These are phyloP conservation scores for Fusarium poae DNA, from an alignment of 2,329 filamentous ascomycete genomes.

Conservation along the genomic window DNA sequence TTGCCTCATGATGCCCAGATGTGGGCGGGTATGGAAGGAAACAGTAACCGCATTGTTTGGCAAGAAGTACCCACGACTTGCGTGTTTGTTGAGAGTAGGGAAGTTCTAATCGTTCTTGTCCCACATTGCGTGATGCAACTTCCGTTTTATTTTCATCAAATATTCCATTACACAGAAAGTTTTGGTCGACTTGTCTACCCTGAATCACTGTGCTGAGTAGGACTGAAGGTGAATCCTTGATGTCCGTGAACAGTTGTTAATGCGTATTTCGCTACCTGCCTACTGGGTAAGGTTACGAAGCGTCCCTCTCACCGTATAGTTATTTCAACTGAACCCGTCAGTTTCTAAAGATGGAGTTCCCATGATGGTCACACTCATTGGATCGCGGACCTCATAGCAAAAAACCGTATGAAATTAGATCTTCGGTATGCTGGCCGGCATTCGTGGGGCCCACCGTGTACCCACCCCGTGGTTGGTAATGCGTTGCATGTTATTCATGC, in stretches of 20 bases:
- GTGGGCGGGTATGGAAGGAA: not conserved
- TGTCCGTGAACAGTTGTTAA: not conserved
- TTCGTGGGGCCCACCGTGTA: slow-evolving; percentile 11
- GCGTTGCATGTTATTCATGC: not conserved
- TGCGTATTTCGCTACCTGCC: not conserved
- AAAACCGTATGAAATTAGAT: slow-evolving; percentile 19
- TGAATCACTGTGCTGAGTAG: not conserved
- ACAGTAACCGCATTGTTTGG: not conserved
- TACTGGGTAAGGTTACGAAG: not conserved
- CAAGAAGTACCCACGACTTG: not conserved
- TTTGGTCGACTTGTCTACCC: not conserved
- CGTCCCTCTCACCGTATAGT: not conserved
- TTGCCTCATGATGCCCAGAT: not conserved
- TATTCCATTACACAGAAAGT: not conserved
- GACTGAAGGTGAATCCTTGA: not conserved
- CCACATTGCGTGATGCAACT: not conserved
- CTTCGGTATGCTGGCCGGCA: slow-evolving; percentile 30
- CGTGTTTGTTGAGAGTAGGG: not conserved
- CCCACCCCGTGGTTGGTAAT: slow-evolving; percentile 13
- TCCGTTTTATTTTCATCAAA: not conserved
- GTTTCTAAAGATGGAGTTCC: slow-evolving; percentile 11
- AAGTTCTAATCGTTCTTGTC: not conserved
- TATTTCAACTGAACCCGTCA: not conserved
- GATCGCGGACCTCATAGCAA: slow-evolving; percentile 5
- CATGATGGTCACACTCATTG: not conserved